A percentile compares a stretch with the other conserved stretches of the same genome.
phyloP scores from a whole-genome alignment of 2,329 filamentous ascomycete genomes.

The Rachicladosporium sp. region DNA sequence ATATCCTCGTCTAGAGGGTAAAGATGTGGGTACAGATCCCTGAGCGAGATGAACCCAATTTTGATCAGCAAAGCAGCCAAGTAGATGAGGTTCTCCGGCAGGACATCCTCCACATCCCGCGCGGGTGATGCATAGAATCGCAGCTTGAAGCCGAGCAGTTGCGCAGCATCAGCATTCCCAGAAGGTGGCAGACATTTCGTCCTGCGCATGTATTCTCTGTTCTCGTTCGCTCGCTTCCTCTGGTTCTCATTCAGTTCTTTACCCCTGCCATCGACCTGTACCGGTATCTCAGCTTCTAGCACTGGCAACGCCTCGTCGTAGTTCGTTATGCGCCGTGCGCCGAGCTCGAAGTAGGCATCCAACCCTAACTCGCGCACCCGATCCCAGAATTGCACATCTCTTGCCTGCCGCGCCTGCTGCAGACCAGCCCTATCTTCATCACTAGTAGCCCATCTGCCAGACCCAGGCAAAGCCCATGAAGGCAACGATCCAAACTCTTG shows the following conservation, averaged over 20 bases:
- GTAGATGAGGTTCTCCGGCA: constrained; percentile 88
- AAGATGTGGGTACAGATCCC: constrained; percentile 83
- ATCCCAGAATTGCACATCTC: constrained; percentile 72
- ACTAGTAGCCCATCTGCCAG: constrained; percentile 47
- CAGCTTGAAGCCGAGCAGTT: constrained; percentile 92
- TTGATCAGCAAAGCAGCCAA: constrained; percentile 88
- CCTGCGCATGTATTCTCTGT: constrained; percentile 62
- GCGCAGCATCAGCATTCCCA: constrained; percentile 84
- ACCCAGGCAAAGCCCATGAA: constrained; percentile 68
- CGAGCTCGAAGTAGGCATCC: constrained; percentile 80
- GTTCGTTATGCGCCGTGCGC: constrained; percentile 54
- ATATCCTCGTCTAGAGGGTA: constrained; percentile 78
- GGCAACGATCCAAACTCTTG: constrained; percentile 58
- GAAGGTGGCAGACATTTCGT: constrained; percentile 72
- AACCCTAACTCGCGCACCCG: constrained; percentile 64
- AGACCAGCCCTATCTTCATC: constrained; percentile 57
- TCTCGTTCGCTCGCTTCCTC: constrained; percentile 41
- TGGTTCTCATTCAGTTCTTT: constrained; percentile 25
- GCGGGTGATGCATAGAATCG: constrained; percentile 81
- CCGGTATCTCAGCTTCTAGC: constrained; percentile 17
- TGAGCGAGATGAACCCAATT: constrained; percentile 86
- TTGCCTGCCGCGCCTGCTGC: constrained; percentile 43
- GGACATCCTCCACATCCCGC: constrained; percentile 59
- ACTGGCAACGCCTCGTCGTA: constrained; percentile 31
- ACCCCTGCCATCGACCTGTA: constrained; percentile 25